Evolutionary conservation across 2,329 filamentous ascomycete genomes (phyloP).

Genomic region (Colletotrichum chrysophilum): DNA sequence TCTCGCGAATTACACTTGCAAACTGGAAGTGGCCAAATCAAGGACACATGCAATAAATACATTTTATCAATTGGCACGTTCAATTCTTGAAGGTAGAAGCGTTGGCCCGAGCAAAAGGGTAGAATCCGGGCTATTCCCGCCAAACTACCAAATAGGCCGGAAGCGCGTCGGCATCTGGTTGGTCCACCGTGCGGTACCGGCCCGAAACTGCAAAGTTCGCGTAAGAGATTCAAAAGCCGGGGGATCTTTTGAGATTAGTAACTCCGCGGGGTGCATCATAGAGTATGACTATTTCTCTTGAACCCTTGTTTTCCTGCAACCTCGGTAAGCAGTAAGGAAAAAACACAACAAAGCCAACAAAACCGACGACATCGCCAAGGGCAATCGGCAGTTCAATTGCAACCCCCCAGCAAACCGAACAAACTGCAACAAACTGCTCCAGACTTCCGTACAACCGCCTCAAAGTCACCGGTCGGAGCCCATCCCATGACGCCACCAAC

Average conservation of each 20-base stretch:
- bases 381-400: background rate
- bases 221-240: background rate
- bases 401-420: background rate
- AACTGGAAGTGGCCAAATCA: background rate
- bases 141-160: background rate
- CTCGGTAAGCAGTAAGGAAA: background rate
- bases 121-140: conserved; percentile 4
- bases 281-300: background rate
- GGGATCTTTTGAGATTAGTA: background rate
- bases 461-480: background rate
- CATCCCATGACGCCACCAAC: background rate
- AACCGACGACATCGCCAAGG: background rate
- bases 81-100: background rate
- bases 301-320: background rate
- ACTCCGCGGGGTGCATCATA: background rate
- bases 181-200: conserved; percentile 11
- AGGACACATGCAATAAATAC: background rate
- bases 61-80: background rate
- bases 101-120: background rate
- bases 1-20: too few species aligned
- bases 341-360: background rate
- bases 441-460: background rate
- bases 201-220: background rate
- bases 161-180: conserved; percentile 5
- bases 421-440: background rate